These are phyloP conservation scores for Sugiyamaella qingdaonensis DNA, from an alignment of 805 yeast species.

Conservation along the genomic window DNA sequence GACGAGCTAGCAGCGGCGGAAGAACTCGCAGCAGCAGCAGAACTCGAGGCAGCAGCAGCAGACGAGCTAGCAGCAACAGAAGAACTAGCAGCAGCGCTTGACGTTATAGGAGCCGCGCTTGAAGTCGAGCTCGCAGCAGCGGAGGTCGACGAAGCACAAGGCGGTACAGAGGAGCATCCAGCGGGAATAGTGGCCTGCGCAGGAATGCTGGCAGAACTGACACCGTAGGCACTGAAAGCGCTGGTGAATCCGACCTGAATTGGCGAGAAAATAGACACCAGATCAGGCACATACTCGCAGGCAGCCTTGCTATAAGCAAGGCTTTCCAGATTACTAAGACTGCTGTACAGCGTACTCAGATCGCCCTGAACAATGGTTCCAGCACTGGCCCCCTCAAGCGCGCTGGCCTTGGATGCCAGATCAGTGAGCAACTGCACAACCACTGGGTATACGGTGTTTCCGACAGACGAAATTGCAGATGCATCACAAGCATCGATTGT, in stretches of 20 bases:
- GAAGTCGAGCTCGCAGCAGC: conserved; percentile 4
- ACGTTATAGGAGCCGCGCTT: conserved; percentile 3
- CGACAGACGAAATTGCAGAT: not conserved
- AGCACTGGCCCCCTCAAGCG: conserved; percentile 24
- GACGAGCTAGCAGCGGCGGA: conserved; percentile 6
- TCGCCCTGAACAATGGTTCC: conserved; percentile 23
- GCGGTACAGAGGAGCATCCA: conserved; percentile 1
- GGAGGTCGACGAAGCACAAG: conserved; percentile 1
- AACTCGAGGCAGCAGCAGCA: conserved; percentile 9
- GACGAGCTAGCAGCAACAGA: conserved; percentile 9
- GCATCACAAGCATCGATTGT: conserved; percentile 14
- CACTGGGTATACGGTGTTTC: not conserved
- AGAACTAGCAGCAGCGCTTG: conserved; percentile 6
- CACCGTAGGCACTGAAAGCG: conserved; percentile 2
- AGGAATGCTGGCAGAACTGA: conserved; percentile 1
- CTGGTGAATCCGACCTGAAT: conserved; percentile 10
- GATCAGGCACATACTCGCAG: conserved; percentile 16
- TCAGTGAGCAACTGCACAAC: conserved; percentile 22
- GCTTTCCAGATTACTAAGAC: conserved; percentile 21
- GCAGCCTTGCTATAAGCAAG: conserved; percentile 16
- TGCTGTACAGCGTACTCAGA: conserved; percentile 19
- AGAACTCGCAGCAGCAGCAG: conserved; percentile 8
- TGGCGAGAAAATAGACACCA: conserved; percentile 13
- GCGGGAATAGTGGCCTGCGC: not conserved
- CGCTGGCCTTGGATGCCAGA: conserved; percentile 24